Base-by-base conservation (phyloP, 2,329 filamentous ascomycete species). In the Colletotrichum chlorophyti region DNA sequence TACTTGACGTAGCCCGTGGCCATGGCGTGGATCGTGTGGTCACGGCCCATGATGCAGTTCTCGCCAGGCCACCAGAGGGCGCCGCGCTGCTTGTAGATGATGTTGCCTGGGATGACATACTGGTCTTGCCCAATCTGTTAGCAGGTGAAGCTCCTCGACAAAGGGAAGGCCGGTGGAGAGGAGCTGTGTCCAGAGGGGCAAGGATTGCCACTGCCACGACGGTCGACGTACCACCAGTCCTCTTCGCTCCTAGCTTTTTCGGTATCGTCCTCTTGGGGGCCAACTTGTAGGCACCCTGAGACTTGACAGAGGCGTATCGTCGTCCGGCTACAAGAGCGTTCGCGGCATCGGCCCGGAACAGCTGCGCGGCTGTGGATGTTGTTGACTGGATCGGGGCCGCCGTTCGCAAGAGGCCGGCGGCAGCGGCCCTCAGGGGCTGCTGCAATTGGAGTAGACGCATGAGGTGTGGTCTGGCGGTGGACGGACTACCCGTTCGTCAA, bases 1-100 rank as follows among this genome's bases (percentile, higher is more conserved):
- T 97, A 99, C 68, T 95, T 93, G 60, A 99, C 95, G 75, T 96
- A 99, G 63, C 95, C 95, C 4, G 89, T 83, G 53, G 90, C 85
- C 59, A 87, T 88, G 50, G 95, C 88, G 75, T 91, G 96, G 72
- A 99, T 96, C 47, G 94, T 98, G 80, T 98, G 95, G 74, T 99
- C 93, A 61, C 95, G 90, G 47, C 95, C 95, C 81, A 98, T 94
- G 68, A 88, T 91, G 74, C 91, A 91, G 77, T 99, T 98, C 73
- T 98, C 95, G 68, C 95, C 95, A 1, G 95, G 90, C 73, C 89
- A 94, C 95, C 95, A 99, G 69, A 88, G 85, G 4, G 95, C 96
- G 67, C 95, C 95, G 69, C 94, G 89, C 76, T 99, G 95, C 72
- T 92, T 93, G 85, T 95, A 99, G 77, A 99, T 91, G 76, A 99